Evolutionary conservation across 768 basidiomycete species (phyloP).

Genomic region (Clitopilus passeckerianus): DNA sequence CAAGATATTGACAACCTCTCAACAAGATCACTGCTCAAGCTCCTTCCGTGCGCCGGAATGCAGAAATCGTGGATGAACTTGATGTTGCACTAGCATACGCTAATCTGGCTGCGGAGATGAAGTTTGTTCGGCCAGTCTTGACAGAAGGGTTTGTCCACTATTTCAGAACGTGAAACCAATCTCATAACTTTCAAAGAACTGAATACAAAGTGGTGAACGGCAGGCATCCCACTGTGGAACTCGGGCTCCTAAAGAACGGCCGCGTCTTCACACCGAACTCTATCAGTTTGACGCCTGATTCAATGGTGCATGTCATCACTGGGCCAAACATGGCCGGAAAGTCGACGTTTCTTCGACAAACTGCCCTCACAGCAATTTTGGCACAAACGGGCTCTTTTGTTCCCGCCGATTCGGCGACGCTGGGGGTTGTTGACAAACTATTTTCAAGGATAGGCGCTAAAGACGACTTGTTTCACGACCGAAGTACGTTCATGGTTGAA

Average conservation of each 20-base stretch:
- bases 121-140: conserved; percentile 68
- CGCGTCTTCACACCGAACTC: conserved; percentile 86
- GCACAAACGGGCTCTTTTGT: conserved; percentile 94
- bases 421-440: conserved; percentile 87
- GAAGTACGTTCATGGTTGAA: conserved; percentile 98
- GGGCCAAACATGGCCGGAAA: conserved; percentile 98
- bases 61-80: conserved; percentile 78
- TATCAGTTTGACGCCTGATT: conserved; percentile 50
- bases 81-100: conserved; percentile 84
- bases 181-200: conserved; percentile 25
- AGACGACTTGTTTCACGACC: conserved; percentile 89
- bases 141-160: conserved; percentile 54
- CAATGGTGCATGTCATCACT: conserved; percentile 78
- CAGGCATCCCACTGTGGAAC: conserved; percentile 91
- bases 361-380: conserved; percentile 82
- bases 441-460: conserved; percentile 95
- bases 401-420: conserved; percentile 72
- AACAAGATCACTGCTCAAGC: conserved; percentile 62
- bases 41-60: conserved; percentile 61
- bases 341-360: conserved; percentile 89
- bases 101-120: conserved; percentile 70
- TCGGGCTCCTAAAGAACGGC: conserved; percentile 69
- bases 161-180: background rate
- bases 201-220: conserved; percentile 71
- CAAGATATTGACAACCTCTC: background rate